phyloP scores from a whole-genome alignment of 306 rosid genomes.

The Malus domestica region DNA sequence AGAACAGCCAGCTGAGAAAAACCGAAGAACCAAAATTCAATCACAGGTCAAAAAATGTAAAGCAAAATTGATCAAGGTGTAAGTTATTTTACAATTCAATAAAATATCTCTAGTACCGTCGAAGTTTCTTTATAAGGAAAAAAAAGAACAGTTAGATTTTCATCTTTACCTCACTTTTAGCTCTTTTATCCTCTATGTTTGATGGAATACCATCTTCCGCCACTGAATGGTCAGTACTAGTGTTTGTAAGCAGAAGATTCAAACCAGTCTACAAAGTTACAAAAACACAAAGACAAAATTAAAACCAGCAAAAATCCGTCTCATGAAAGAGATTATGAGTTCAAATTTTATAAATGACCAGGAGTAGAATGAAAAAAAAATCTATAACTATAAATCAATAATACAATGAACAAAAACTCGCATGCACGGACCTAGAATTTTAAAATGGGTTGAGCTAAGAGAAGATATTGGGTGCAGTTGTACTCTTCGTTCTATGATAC shows the following conservation, averaged over 20 bases:
- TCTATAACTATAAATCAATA: background rate
- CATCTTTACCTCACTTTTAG: constrained; percentile 45
- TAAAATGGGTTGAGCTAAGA: no score
- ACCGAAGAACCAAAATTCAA: background rate
- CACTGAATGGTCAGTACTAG: constrained; percentile 50
- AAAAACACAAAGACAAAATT: background rate
- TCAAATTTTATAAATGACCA: background rate
- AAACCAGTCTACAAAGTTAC: constrained; percentile 49
- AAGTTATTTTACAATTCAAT: no score
- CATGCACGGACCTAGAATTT: background rate
- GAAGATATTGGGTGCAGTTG: no score
- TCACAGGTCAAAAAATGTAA: background rate
- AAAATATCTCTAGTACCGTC: background rate
- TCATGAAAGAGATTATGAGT: background rate
- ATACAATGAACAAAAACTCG: background rate
- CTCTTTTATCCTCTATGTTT: constrained; percentile 32
- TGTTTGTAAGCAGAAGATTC: constrained; percentile 62
- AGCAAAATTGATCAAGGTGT: background rate
- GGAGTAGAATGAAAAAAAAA: background rate
- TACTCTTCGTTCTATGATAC: no score
- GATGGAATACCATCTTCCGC: constrained; percentile 44
- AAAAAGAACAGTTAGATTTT: background rate
- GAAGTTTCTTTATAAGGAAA: background rate
- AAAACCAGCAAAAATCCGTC: background rate
- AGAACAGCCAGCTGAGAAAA: constrained; percentile 43